phyloP scores from a whole-genome alignment of 805 yeast genomes.

The Suhomyces faveliae region DNA sequence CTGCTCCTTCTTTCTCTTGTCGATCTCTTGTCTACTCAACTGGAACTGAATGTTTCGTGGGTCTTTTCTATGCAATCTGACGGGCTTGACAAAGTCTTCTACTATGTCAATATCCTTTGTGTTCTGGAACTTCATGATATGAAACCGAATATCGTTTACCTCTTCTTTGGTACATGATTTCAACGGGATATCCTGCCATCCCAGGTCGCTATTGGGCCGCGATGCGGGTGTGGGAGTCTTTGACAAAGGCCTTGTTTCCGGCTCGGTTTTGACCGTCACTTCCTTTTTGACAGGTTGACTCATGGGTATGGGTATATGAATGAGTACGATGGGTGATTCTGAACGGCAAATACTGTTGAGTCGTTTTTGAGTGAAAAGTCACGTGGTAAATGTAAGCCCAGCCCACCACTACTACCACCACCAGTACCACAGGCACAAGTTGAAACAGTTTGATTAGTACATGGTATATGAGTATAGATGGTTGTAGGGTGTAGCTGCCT shows the following conservation, averaged over 20 bases:
- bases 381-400: no score
- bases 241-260: conserved; percentile 1
- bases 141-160: conserved; percentile 69
- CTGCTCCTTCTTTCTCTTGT: conserved; percentile 45
- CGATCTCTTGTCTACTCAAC: conserved; percentile 73
- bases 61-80: conserved; percentile 88
- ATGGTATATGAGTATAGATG: no score
- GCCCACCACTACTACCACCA: no score
- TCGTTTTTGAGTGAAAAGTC: not conserved
- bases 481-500: no score
- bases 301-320: conserved; percentile 18
- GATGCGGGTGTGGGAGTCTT: conserved; percentile 1
- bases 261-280: conserved; percentile 25
- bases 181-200: conserved; percentile 57
- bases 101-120: conserved; percentile 70
- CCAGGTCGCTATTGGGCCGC: conserved; percentile 16
- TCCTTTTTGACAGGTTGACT: conserved; percentile 29
- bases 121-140: conserved; percentile 77
- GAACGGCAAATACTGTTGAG: no score
- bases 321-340: no score
- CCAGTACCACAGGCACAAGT: no score
- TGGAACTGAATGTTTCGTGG: conserved; percentile 89
- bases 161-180: conserved; percentile 74
- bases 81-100: conserved; percentile 73
- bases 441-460: no score